Conservation (phyloP, 1,139 yeast genomes). For the Geotrichum fermentans region DNA sequence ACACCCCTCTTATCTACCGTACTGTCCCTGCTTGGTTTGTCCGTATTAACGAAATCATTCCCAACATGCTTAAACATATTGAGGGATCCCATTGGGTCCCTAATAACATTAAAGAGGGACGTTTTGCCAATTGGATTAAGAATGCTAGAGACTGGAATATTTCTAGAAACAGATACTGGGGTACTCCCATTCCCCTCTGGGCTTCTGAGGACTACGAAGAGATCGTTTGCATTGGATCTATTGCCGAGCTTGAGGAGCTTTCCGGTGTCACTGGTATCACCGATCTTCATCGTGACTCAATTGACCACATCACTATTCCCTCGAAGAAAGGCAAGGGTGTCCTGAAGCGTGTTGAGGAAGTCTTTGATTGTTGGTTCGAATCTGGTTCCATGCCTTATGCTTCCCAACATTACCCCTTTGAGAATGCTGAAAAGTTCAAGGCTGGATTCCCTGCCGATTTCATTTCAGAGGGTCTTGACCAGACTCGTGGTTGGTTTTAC, state of each 20-base stretch:
- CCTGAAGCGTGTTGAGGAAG: conserved; percentile 90
- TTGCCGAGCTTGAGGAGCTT: conserved; percentile 75
- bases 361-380: conserved; percentile 99
- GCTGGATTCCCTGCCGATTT: conserved; percentile 91
- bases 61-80: conserved; percentile 82
- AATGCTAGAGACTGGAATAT: conserved; percentile 99
- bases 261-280: conserved; percentile 77
- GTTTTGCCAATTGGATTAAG: conserved; percentile 96
- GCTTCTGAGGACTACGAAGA: conserved; percentile 90
- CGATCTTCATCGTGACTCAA: conserved; percentile 89
- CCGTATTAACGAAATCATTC: conserved; percentile 77
- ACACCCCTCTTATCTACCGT: conserved; percentile 92
- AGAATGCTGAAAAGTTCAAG: conserved; percentile 63
- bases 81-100: conserved; percentile 95
- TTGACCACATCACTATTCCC: conserved; percentile 89
- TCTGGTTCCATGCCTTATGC: conserved; percentile 99
- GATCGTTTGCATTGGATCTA: conserved; percentile 86
- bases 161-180: conserved; percentile 98
- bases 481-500: conserved; percentile 99
- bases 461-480: conserved; percentile 97
- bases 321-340: conserved; percentile 86
- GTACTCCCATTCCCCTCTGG: conserved; percentile 98
- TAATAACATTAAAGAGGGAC: conserved; percentile 76
- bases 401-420: conserved; percentile 94
- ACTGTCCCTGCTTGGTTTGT: conserved; percentile 99